Evolutionary conservation across 1,139 yeast species (phyloP).

Genomic region (Kodamaea suecica): DNA sequence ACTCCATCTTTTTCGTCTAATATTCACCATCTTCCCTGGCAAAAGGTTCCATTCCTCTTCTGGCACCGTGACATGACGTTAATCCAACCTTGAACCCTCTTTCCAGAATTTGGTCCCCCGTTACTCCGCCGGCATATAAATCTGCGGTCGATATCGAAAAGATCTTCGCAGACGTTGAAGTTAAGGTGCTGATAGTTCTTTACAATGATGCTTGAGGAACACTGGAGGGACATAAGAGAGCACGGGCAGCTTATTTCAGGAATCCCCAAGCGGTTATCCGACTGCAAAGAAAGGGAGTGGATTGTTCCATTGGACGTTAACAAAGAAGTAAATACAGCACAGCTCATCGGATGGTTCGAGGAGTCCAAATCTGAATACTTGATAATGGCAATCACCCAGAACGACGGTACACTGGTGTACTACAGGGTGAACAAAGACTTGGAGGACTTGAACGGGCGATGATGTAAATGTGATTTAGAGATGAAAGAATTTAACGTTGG

Average conservation of each 20-base stretch:
- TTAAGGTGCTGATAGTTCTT: not conserved
- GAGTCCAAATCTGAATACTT: constrained; percentile 5
- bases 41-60: no score
- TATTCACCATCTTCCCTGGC: no score
- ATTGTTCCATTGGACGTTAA: constrained; percentile 5
- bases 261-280: constrained; percentile 3
- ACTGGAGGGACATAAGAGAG: constrained; percentile 8
- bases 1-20: no score
- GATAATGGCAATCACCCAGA: constrained; percentile 8
- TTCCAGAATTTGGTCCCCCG: no score
- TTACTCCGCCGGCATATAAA: no score
- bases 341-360: constrained; percentile 7
- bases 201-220: constrained; percentile 8
- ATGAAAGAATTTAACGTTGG: not conserved
- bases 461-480: no score
- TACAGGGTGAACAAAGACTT: constrained; percentile 8
- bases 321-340: constrained; percentile 3
- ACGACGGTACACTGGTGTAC: constrained; percentile 10
- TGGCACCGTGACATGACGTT: no score
- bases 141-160: no score
- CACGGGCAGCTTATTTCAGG: constrained; percentile 5
- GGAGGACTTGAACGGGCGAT: not conserved
- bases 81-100: no score
- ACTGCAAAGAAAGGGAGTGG: constrained; percentile 6
- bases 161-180: no score